Conservation (phyloP, 139 green algal species). For the Trebouxia sp. region DNA sequence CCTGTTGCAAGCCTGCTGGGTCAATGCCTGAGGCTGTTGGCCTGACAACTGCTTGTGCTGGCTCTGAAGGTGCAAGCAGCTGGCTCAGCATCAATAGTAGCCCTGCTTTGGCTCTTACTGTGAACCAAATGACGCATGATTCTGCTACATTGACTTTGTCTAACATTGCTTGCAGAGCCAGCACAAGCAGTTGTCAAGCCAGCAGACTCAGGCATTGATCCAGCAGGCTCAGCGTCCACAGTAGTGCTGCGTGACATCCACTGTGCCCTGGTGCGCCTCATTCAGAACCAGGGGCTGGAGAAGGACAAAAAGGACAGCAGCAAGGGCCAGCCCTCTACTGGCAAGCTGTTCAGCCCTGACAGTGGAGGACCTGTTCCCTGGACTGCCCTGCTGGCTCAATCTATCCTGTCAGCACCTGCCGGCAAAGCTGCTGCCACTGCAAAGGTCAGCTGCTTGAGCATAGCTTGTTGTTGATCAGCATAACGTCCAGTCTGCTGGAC, state of each 20-base stretch:
- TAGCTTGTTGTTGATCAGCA: too few relatives aligned
- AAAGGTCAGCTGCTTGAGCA: conserved; percentile 6
- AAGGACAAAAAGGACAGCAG: conserved; percentile 23
- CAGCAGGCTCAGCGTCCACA: conserved; percentile 27
- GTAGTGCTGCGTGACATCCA: conserved; percentile 75
- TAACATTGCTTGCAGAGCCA: background rate
- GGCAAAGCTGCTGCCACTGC: background rate
- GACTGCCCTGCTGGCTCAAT: conserved; percentile 10
- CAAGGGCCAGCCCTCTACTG: background rate
- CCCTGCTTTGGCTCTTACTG: too few relatives aligned
- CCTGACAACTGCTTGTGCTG: background rate
- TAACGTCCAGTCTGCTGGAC: background rate
- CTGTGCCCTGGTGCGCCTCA: conserved; percentile 53
- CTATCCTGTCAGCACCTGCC: background rate
- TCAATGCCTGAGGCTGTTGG: conserved; percentile 33
- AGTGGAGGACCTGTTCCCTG: background rate
- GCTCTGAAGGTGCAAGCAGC: too few relatives aligned
- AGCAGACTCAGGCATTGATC: conserved; percentile 35
- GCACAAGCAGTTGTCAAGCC: background rate
- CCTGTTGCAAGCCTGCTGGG: conserved; percentile 20
- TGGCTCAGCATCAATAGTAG: too few relatives aligned
- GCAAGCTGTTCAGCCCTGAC: conserved; percentile 25
- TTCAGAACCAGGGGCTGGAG: background rate
- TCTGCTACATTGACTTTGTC: too few relatives aligned
- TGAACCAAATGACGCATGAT: too few relatives aligned